Evolutionary conservation across 2,329 filamentous ascomycete genomes (phyloP).

Genomic region (Botrytis medusae): DNA sequence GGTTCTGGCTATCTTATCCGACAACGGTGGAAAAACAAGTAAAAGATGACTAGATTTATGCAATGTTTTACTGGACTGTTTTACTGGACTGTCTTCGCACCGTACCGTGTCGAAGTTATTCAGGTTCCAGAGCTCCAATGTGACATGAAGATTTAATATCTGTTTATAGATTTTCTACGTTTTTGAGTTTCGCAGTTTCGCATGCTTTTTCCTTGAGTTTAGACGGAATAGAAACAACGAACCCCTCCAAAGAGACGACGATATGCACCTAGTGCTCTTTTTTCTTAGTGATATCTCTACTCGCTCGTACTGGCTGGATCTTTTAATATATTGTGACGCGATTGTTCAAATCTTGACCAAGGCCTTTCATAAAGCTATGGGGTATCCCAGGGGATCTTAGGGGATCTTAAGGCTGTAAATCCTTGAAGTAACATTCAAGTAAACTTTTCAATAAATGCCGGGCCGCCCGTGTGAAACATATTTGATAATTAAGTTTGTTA

Average conservation of each 20-base stretch:
- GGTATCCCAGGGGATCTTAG: not conserved
- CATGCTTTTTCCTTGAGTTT: not conserved
- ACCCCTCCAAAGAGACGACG: not conserved
- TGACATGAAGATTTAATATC: not conserved
- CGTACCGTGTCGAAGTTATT: not conserved
- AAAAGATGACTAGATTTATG: not conserved
- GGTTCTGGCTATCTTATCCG: slow-evolving; percentile 15
- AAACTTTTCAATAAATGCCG: slow-evolving; percentile 4
- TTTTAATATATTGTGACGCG: not conserved
- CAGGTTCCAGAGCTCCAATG: not conserved
- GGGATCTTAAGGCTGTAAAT: not conserved
- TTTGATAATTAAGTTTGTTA: not conserved
- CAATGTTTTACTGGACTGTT: not conserved
- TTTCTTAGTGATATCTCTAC: not conserved
- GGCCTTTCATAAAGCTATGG: not conserved
- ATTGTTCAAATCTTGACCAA: not conserved
- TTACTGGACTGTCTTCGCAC: not conserved
- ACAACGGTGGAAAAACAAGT: not conserved
- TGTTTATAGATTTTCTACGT: not conserved
- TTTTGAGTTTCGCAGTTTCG: not conserved
- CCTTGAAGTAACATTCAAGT: not conserved
- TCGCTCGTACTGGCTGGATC: no score
- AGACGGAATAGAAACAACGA: not conserved
- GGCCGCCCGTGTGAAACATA: slow-evolving; percentile 10
- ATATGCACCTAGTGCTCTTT: not conserved